Conservation (phyloP, 2,329 filamentous ascomycete genomes). For the Aspergillus arachidicola region DNA sequence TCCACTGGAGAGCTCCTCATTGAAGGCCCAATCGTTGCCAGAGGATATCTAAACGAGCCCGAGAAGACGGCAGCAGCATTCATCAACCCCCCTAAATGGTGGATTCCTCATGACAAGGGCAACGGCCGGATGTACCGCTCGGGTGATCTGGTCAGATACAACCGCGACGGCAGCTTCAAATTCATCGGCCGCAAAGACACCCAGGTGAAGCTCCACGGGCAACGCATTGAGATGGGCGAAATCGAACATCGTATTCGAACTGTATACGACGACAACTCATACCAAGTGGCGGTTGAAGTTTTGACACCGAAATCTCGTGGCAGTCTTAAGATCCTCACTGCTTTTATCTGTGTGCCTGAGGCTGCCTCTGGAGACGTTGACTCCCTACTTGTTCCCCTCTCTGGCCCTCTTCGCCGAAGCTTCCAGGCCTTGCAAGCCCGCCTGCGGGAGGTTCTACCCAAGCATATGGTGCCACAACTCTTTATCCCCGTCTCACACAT, state of each 20-base stretch:
- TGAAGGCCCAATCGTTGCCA: constrained; percentile 7
- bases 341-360: background rate
- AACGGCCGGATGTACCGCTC: constrained; percentile 26
- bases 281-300: background rate
- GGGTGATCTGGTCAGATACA: constrained; percentile 33
- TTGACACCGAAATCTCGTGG: background rate
- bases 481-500: constrained; percentile 9
- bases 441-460: background rate
- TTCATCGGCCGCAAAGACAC: constrained; percentile 10
- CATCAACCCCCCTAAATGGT: constrained; percentile 26
- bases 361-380: background rate
- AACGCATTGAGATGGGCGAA: constrained; percentile 10
- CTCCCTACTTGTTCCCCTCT: background rate
- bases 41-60: constrained; percentile 20
- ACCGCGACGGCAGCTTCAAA: constrained; percentile 21
- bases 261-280: background rate
- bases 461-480: constrained; percentile 11
- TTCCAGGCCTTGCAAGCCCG: background rate
- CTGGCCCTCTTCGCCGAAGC: background rate
- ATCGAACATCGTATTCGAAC: constrained; percentile 7
- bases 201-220: constrained; percentile 11
- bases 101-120: background rate
- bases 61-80: constrained; percentile 19
- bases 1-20: constrained; percentile 8
- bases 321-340: background rate